A percentile compares a stretch with the other conserved stretches of the same genome.
Evolutionary conservation across 2,329 filamentous ascomycete genomes (phyloP).

Genomic region (Pseudogymnoascus sp.): DNA sequence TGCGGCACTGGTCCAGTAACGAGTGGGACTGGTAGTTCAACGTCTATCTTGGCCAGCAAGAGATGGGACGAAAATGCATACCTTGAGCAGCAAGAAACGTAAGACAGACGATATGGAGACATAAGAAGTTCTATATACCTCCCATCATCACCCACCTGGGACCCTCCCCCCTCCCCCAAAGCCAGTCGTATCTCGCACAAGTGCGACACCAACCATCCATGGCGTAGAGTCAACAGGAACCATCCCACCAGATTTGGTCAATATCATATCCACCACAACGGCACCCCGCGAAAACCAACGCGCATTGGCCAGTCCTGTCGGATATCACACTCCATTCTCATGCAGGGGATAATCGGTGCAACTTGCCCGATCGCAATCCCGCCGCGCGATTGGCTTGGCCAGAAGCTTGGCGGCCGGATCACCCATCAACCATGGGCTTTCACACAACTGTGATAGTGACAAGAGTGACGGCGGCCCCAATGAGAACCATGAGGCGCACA

Average conservation of each 20-base stretch:
- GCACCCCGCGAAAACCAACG: neutral
- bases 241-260: neutral
- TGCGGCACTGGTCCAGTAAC: neutral
- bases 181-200: neutral
- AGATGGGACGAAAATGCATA: constrained; percentile 1
- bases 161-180: neutral
- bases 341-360: constrained; percentile 1
- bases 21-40: neutral
- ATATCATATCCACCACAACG: neutral
- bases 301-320: neutral
- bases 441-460: neutral
- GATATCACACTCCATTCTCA: constrained; percentile 1
- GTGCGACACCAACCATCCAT: neutral
- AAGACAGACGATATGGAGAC: neutral
- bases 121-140: constrained; percentile 3
- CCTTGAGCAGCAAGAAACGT: neutral
- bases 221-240: constrained; percentile 2
- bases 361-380: neutral
- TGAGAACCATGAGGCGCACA: neutral
- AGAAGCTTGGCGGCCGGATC: neutral
- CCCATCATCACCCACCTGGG: neutral
- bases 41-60: constrained; percentile 10
- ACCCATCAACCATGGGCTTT: neutral
- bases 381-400: neutral
- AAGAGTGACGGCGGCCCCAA: neutral